These are phyloP conservation scores for Porpolomopsis calyptriformis DNA, from an alignment of 768 basidiomycete species.

Conservation along the genomic window DNA sequence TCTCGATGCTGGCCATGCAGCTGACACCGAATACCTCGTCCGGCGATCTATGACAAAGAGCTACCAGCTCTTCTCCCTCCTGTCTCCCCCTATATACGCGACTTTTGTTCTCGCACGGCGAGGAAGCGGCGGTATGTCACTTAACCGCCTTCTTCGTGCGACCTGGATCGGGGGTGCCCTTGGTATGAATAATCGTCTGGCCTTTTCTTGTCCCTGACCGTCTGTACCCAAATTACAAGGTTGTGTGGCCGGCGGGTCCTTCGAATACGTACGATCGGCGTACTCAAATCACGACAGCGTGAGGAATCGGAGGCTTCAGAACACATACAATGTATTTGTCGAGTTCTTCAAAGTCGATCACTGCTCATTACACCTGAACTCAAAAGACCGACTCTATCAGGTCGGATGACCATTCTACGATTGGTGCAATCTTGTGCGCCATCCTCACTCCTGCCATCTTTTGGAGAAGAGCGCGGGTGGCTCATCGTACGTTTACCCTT, in stretches of 20 bases:
- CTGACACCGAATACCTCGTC: constrained; percentile 57
- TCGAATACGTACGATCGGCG: constrained; percentile 52
- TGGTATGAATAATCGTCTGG: constrained; percentile 30
- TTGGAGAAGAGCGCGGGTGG: constrained; percentile 54
- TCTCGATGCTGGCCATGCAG: constrained; percentile 26
- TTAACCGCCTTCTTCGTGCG: constrained; percentile 57
- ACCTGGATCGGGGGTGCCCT: constrained; percentile 61
- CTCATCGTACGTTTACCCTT: constrained; percentile 40
- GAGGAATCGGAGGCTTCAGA: constrained; percentile 37
- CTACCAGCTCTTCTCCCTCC: constrained; percentile 54
- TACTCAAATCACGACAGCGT: constrained; percentile 41
- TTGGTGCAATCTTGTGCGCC: constrained; percentile 55
- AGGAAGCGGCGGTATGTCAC: constrained; percentile 37
- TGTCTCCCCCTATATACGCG: constrained; percentile 52
- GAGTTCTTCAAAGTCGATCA: constrained; percentile 3
- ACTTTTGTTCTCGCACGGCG: constrained; percentile 42
- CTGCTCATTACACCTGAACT: constrained; percentile 23
- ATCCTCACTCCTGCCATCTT: constrained; percentile 59
- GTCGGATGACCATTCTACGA: constrained; percentile 64
- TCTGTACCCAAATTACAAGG: constrained; percentile 23
- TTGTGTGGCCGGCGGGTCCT: constrained; percentile 38
- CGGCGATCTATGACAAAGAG: constrained; percentile 55
- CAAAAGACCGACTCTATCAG: constrained; percentile 36
- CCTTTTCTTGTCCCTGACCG: constrained; percentile 1
- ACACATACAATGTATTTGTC: constrained; percentile 45